A percentile compares a stretch with the other conserved stretches of the same genome.
Evolutionary conservation across 1,284 basidiomycete species (phyloP).

Genomic region (Cystobasidium slooffiae): DNA sequence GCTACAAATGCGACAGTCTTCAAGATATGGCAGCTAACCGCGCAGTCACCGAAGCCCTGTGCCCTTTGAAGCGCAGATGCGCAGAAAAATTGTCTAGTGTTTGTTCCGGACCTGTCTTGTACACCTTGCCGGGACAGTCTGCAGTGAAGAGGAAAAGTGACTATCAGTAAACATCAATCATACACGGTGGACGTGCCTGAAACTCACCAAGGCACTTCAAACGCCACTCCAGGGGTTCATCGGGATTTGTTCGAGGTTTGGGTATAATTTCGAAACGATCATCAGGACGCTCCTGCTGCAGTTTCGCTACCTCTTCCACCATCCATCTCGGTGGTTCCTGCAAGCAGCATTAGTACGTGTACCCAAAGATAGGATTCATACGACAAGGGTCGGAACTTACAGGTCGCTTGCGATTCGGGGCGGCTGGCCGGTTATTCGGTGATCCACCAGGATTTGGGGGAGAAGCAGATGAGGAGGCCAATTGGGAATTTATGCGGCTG

Average conservation of each 20-base stretch:
- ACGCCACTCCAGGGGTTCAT: conserved; percentile 75
- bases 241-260: conserved; percentile 59
- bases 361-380: not conserved
- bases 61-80: conserved; percentile 64
- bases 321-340: conserved; percentile 40
- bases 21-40: not conserved
- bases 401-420: conserved; percentile 8
- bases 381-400: conserved; percentile 2
- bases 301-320: conserved; percentile 16
- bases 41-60: conserved; percentile 17
- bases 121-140: conserved; percentile 96
- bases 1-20: not conserved
- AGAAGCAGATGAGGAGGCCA: conserved; percentile 2
- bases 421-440: not conserved
- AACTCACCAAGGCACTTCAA: conserved; percentile 71
- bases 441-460: conserved; percentile 3
- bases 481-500: conserved; percentile 5
- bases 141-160: not conserved
- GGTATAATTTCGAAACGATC: conserved; percentile 79
- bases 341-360: not conserved
- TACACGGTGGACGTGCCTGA: not conserved
- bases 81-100: conserved; percentile 89
- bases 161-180: not conserved
- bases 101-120: conserved; percentile 90
- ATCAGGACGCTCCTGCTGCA: conserved; percentile 56